Evolutionary conservation across 768 basidiomycete genomes (phyloP).

Genomic region (Leucocoprinus leucothites): DNA sequence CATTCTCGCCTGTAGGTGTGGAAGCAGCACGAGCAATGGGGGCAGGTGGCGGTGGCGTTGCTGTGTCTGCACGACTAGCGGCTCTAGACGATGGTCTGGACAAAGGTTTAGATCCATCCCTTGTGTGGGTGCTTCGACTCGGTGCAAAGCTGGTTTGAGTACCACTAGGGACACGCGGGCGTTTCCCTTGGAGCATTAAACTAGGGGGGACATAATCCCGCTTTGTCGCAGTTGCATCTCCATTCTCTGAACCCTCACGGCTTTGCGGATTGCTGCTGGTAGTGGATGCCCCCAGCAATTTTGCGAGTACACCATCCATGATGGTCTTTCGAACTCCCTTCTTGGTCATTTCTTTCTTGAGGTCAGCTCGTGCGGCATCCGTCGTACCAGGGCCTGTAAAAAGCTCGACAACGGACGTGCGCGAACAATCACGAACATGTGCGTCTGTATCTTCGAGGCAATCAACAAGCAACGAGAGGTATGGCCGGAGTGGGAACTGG

Average conservation of each 20-base stretch:
- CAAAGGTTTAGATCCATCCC: constrained; percentile 27
- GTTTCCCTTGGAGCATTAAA: constrained; percentile 54
- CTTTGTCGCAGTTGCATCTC: constrained; percentile 38
- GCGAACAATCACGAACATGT: constrained; percentile 83
- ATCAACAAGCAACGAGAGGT: constrained; percentile 76
- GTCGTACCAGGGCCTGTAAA: constrained; percentile 83
- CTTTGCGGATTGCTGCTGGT: constrained; percentile 43
- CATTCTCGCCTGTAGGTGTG: constrained; percentile 30
- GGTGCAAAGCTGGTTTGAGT: constrained; percentile 41
- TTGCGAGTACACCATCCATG: constrained; percentile 72
- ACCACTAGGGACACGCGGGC: constrained; percentile 37
- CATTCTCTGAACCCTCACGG: constrained; percentile 58
- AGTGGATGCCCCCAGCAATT: constrained; percentile 50
- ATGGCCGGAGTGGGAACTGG: constrained; percentile 78
- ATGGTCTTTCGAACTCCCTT: constrained; percentile 87
- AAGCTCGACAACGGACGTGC: constrained; percentile 75
- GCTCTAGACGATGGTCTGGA: constrained; percentile 40
- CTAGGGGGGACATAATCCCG: constrained; percentile 79
- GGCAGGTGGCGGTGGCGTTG: constrained; percentile 29
- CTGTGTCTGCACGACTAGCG: constrained; percentile 57
- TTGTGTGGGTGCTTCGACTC: constrained; percentile 35
- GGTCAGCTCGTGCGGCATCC: constrained; percentile 84
- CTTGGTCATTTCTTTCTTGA: constrained; percentile 89
- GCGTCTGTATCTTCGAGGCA: constrained; percentile 89
- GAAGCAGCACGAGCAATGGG: constrained; percentile 26